These are phyloP conservation scores for Tetradesmus lagerheimii DNA, from an alignment of 139 green algal genomes.

Conservation along the genomic window DNA sequence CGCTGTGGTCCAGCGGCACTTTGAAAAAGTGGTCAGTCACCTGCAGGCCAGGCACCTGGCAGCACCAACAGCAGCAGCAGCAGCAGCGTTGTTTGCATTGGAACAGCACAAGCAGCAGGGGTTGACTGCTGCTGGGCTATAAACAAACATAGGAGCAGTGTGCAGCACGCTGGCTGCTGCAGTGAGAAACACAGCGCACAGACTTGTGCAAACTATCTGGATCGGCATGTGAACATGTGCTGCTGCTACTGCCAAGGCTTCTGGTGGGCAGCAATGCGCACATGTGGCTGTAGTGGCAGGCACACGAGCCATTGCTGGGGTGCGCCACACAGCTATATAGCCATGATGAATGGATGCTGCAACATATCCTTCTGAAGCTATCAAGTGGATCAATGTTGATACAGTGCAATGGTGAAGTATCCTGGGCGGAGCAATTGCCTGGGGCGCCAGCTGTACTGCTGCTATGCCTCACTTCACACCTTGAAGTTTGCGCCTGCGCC, in stretches of 20 bases:
- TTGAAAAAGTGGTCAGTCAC: constrained; percentile 70
- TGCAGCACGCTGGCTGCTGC: not conserved
- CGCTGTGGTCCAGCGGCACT: constrained; percentile 83
- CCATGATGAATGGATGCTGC: not conserved
- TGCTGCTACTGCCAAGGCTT: not conserved
- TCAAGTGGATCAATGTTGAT: too few relatives aligned
- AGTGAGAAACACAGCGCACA: not conserved
- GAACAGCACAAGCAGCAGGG: too few relatives aligned
- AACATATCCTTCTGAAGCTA: too few relatives aligned
- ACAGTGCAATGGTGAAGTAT: too few relatives aligned
- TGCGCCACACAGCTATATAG: not conserved
- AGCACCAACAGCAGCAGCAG: not conserved
- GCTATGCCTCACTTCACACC: not conserved
- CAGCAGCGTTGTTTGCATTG: too few relatives aligned
- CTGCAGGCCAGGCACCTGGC: constrained; percentile 68
- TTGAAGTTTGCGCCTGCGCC: not conserved
- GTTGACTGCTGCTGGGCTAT: too few relatives aligned
- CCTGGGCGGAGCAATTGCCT: too few relatives aligned
- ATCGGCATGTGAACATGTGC: too few relatives aligned
- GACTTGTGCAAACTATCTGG: too few relatives aligned
- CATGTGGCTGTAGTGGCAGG: not conserved
- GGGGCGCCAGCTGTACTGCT: not conserved
- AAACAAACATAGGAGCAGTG: too few relatives aligned
- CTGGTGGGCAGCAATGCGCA: not conserved
- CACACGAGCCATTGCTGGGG: not conserved